phyloP scores from a whole-genome alignment of 2,329 filamentous ascomycete genomes.

The Gnomoniopsis smithogilvyi region DNA sequence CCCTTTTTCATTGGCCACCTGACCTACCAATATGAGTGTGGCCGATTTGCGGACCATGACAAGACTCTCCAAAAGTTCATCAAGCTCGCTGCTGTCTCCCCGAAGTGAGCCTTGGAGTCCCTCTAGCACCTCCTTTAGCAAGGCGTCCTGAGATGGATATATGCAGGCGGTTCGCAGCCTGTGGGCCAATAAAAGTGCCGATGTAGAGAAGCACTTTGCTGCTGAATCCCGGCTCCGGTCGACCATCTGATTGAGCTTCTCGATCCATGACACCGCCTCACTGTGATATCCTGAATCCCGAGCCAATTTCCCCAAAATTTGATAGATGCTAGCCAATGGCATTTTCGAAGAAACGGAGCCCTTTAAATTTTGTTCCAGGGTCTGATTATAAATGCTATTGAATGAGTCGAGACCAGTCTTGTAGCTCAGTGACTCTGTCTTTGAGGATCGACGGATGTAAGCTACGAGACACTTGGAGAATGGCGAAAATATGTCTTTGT shows the following conservation, averaged over 20 bases:
- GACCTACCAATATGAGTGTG: slow-evolving; percentile 41
- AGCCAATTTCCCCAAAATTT: slow-evolving; percentile 43
- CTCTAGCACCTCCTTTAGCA: slow-evolving; percentile 48
- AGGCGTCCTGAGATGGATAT: slow-evolving; percentile 33
- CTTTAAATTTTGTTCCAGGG: slow-evolving; percentile 32
- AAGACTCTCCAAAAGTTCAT: slow-evolving; percentile 57
- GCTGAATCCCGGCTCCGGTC: slow-evolving; percentile 40
- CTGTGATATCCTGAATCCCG: slow-evolving; percentile 45
- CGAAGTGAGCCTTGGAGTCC: slow-evolving; percentile 57
- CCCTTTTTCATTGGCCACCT: slow-evolving; percentile 15
- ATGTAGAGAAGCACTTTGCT: slow-evolving; percentile 48
- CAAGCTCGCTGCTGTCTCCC: slow-evolving; percentile 56
- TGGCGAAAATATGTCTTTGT: slow-evolving; percentile 64
- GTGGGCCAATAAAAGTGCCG: slow-evolving; percentile 53
- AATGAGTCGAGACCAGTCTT: slow-evolving; percentile 34
- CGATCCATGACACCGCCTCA: slow-evolving; percentile 55
- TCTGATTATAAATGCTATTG: slow-evolving; percentile 33
- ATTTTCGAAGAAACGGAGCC: slow-evolving; percentile 36
- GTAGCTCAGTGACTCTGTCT: slow-evolving; percentile 34
- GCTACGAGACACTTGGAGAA: slow-evolving; percentile 61
- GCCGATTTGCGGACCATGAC: slow-evolving; percentile 53
- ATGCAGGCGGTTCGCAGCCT: slow-evolving; percentile 44
- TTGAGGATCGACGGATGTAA: slow-evolving; percentile 51
- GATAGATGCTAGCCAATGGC: slow-evolving; percentile 46
- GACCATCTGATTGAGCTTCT: slow-evolving; percentile 39